Base-by-base conservation (phyloP, 2,329 filamentous ascomycete genomes). In the Bipolaris zeicola region DNA sequence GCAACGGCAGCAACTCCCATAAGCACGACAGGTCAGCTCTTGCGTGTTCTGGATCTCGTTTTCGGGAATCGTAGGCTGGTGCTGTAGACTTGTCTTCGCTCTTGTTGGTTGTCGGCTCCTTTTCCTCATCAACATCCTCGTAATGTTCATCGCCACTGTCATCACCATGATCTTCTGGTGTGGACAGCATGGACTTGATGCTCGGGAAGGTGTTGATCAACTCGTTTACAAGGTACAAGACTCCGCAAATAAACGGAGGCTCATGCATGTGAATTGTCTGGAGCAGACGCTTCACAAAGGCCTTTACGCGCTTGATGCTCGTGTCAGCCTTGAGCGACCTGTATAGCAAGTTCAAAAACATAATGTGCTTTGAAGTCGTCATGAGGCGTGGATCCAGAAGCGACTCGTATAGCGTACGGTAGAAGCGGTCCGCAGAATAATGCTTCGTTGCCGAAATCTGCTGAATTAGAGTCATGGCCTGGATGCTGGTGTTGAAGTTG, bases 401-500 rank as follows among this genome's bases (percentile, higher is more conserved):
- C 6, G 93, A 97, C 77, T 99, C 95, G 76, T 99, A 99, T 2
- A 99, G 81, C 8, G 93, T 96, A 48, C 92, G 86, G 79, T 98
- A 99, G 80, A 96, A 99, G 58, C 95, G 86, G 70, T 99, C 95
- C 11, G 89, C 88, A 4, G 89, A 89, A 51, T 94, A 82, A 68
- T 93, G 89, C 73, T 95, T 92, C 3, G 88, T 86, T 1, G 87
- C 82, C 0, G 92, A 91, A 26, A 99, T 85, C 75, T 98, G 95
- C 74, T 98, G 95, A 64, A 99, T 96, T 45, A 99, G 82, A 79
- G 96, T 89, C 63, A 99, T 84, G 33, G 95, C 94, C 77, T 99
- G 95, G 36, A 99, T 91, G 72, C 92, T 95, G 0, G 95, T 99
- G 79, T 98, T 99, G 84, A 99, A 98, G 77, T 99, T 99, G 54